Base-by-base conservation (phyloP, 495 filamentous ascomycete species). In the Penicillium crystallinum region DNA sequence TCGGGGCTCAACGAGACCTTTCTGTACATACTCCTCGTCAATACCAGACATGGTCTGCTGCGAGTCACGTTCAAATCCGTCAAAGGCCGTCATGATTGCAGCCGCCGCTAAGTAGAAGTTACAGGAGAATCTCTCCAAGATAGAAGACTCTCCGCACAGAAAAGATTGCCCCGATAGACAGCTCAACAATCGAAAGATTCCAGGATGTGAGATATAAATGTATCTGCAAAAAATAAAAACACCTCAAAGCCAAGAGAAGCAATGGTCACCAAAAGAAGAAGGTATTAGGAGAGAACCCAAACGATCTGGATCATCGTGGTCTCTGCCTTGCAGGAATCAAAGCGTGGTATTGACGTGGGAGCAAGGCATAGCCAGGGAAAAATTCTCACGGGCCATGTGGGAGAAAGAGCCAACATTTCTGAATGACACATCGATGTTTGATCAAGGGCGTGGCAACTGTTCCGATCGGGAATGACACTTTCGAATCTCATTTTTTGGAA, bases 1-100 rank as follows among this genome's bases (percentile, higher is more conserved):
- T 43, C 66, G 63, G 21, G 70, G 68, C 45, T 66, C 58, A 47
- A 73, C 69, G 29, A 55, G 64, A 21, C 62, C 60, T 49, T 65
- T 71, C 9, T 49, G 45, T 1, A 39, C 45, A 50, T 53, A 62
- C 41, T 66, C 64, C 37, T 57, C 66, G 14, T 67, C 56, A 10
- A 30, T 46, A 19, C 33, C 49, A 25, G 49, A 52, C 25, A 50
- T 38, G 10, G 46, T 41, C 15, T 57, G 51, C 39, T 55, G 58
- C 6, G 49, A 55, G 12, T 57, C 56, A 44, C 57, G 45, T 22
- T 55, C 52, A 17, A 53, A 37, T 21, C 35, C 43, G 19, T 31
- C 22, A 15, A 49, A 41, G 2, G 41, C 22, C 11, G 49, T 42
- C 50, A 59, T 57, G 23, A 54, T 41, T 46, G 53, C 14, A 10